A percentile compares a stretch with the other conserved stretches of the same genome.
These are phyloP conservation scores for Salicornia ramosissima DNA, from an alignment of 148 eudicot species.

Conservation along the genomic window DNA sequence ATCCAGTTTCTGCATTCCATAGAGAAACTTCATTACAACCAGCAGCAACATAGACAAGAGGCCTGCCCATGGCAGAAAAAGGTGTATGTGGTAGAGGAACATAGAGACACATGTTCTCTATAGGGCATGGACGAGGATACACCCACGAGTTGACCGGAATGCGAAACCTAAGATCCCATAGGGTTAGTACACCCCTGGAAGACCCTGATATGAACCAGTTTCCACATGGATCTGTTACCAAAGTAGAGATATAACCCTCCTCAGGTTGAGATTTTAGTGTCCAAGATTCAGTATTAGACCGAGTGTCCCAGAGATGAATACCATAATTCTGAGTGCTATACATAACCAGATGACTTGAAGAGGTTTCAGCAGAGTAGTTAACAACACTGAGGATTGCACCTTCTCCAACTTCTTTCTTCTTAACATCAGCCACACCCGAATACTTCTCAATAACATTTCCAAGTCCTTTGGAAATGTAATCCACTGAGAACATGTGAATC, in stretches of 20 bases:
- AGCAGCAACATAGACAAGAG: conserved; percentile 96
- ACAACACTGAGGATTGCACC: conserved; percentile 77
- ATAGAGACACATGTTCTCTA: conserved; percentile 84
- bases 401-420: conserved; percentile 61
- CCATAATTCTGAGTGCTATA: conserved; percentile 88
- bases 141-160: conserved; percentile 90
- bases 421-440: conserved; percentile 84
- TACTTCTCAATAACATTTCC: conserved; percentile 90
- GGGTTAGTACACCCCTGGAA: conserved; percentile 85
- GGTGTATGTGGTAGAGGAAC: conserved; percentile 66
- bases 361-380: conserved; percentile 61
- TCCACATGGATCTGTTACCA: conserved; percentile 81
- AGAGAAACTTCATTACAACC: conserved; percentile 95
- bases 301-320: conserved; percentile 82
- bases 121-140: conserved; percentile 69
- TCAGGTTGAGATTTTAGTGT: conserved; percentile 65
- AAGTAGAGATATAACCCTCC: conserved; percentile 79
- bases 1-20: conserved; percentile 98
- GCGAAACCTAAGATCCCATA: conserved; percentile 93
- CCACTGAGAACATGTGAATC: conserved; percentile 85
- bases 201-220: conserved; percentile 99
- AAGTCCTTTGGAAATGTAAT: conserved; percentile 78
- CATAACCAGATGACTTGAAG: conserved; percentile 57
- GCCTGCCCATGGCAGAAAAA: conserved; percentile 72
- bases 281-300: conserved; percentile 64